Conservation (phyloP, 345 rosid species). For the Ceriops decandra region DNA sequence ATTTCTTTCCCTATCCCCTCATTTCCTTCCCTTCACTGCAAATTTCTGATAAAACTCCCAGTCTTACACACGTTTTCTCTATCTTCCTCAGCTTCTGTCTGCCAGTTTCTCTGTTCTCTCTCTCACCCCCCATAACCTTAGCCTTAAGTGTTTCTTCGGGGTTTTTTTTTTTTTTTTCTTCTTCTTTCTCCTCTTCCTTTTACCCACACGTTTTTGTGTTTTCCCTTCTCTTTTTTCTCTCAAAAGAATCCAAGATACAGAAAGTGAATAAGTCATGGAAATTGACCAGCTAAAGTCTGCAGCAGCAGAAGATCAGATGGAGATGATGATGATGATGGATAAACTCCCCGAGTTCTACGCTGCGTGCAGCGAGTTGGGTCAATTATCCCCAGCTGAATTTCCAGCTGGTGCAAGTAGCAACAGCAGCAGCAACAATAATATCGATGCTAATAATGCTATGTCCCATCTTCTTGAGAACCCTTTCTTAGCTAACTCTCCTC, state of each 20-base stretch:
- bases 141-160: not conserved
- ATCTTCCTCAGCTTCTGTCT: conserved; percentile 42
- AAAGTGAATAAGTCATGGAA: conserved; percentile 34
- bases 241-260: not conserved
- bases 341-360: conserved; percentile 35
- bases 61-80: conserved; percentile 29
- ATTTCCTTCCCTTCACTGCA: conserved; percentile 29
- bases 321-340: conserved; percentile 42
- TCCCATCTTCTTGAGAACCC: conserved; percentile 27
- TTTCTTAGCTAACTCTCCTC: not conserved
- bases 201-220: not conserved
- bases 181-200: not conserved
- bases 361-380: not conserved
- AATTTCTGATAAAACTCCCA: conserved; percentile 40
- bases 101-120: conserved; percentile 11
- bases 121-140: conserved; percentile 5
- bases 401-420: conserved; percentile 17
- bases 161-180: not conserved
- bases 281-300: conserved; percentile 33
- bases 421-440: conserved; percentile 12
- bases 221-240: not conserved
- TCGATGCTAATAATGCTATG: not conserved
- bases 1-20: conserved; percentile 11
- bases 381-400: conserved; percentile 18
- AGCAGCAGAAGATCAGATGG: conserved; percentile 39